Evolutionary conservation across 169 alveolate species (phyloP).

Genomic region (Nephromyces sp.): DNA sequence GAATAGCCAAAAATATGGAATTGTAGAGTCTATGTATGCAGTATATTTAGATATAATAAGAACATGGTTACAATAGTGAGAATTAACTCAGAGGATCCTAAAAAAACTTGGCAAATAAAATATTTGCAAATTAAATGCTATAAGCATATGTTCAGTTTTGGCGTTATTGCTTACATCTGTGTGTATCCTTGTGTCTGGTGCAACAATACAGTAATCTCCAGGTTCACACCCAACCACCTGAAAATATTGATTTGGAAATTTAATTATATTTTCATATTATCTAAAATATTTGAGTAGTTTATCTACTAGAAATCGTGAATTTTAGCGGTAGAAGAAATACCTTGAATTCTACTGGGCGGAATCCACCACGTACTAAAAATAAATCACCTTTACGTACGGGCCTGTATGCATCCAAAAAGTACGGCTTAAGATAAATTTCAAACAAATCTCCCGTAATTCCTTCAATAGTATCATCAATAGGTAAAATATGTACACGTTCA

Average conservation of each 20-base stretch:
- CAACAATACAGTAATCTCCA: constrained; percentile 96
- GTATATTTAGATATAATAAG: too few species aligned
- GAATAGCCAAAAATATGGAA: neutral
- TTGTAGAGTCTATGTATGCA: too few species aligned
- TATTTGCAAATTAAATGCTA: neutral
- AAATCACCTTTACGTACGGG: constrained; percentile 98
- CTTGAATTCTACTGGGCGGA: constrained; percentile 98
- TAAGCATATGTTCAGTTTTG: too few species aligned
- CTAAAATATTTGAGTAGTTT: neutral
- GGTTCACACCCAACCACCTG: constrained; percentile 98
- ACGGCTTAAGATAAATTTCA: constrained; percentile 95
- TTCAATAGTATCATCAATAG: constrained; percentile 97
- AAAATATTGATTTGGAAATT: neutral
- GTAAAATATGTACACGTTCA: constrained; percentile 93
- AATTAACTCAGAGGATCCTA: too few species aligned
- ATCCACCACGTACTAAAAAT: constrained; percentile 97
- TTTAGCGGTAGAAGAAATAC: too few species aligned
- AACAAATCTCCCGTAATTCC: constrained; percentile 96
- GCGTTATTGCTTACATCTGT: constrained; percentile 32
- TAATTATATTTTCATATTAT: neutral
- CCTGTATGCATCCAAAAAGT: constrained; percentile 96
- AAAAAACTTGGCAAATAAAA: neutral
- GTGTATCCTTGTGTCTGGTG: constrained; percentile 94
- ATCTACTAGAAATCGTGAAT: too few species aligned
- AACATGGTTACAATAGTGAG: too few species aligned